phyloP scores from a whole-genome alignment of 441 rosid genomes.

The Mallotus japonicus region DNA sequence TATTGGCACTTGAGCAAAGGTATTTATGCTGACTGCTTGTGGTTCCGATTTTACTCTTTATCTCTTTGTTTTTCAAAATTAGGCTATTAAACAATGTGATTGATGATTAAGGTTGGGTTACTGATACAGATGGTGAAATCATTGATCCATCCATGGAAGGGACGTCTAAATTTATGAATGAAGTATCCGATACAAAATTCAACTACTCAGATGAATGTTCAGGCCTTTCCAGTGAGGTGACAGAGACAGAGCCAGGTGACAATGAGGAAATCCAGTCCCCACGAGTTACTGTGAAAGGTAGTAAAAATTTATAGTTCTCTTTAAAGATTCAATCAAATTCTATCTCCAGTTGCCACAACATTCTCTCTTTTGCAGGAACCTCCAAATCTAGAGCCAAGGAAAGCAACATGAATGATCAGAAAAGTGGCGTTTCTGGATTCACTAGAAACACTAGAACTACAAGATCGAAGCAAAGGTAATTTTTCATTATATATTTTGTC shows the following conservation, averaged over 20 bases:
- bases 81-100: not conserved
- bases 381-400: conserved; percentile 33
- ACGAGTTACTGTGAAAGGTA: conserved; percentile 35
- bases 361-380: conserved; percentile 30
- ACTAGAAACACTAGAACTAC: conserved; percentile 27
- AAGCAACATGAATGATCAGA: conserved; percentile 31
- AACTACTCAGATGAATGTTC: conserved; percentile 37
- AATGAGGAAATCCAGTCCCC: conserved; percentile 43
- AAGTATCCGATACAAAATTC: conserved; percentile 24
- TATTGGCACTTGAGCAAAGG: too few species aligned
- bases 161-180: conserved; percentile 22
- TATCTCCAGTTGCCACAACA: conserved; percentile 7
- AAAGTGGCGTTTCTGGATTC: conserved; percentile 23
- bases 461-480: conserved; percentile 40
- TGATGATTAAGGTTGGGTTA: not conserved
- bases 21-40: not conserved
- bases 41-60: not conserved
- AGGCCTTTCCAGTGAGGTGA: conserved; percentile 42
- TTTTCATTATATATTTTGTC: conserved; percentile 4
- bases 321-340: not conserved
- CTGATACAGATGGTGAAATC: conserved; percentile 51
- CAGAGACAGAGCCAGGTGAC: conserved; percentile 34
- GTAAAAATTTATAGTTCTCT: not conserved
- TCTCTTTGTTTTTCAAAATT: not conserved
- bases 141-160: conserved; percentile 45